Base-by-base conservation (phyloP, 2,329 filamentous ascomycete species). In the Botryotinia narcissicola region DNA sequence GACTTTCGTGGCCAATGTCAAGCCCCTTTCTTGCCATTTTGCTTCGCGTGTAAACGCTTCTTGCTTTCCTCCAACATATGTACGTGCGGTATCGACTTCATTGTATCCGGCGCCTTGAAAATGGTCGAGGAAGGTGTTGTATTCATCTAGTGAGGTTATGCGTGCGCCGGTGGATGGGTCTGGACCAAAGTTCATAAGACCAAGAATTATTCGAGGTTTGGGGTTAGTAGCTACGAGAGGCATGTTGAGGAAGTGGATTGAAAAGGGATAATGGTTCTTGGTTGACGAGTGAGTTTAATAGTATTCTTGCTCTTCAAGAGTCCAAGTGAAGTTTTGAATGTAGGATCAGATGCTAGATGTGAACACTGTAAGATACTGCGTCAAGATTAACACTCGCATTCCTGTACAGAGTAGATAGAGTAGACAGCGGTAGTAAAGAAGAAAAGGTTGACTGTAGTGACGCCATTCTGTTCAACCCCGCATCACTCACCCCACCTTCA, bases 161-260 rank as follows among this genome's bases (percentile, higher is more conserved):
- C 93, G 90, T 62, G 91, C 93, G 51, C 92, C 93, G 20, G 82
- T 80, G 57, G 80, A 78, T 74, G 86, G 86, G 73, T 89, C 87
- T 3, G 92, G 89, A 44, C 92, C 92, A 84, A 94, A 94, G 80
- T 92, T 95, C 94, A 97, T 96, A 72, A 94, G 87, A 76, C 94
- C 93, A 57, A 97, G 89, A 85, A 97, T 93, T 79, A 94, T 86
- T 73, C 78, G 74, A 76, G 91, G 87, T 77, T 89, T 91, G 72
- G 82, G 82, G 51, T 67, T 74, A 7, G 51, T 75, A 16, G 74
- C 69, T 51, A 79, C 54, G 32, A 81, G 77, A 77, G 78, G 77
- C 80, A 81, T 81, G 63, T 73, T 78, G 75, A 72, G 7, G 9
- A 35, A 6, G 42, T 8, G 18, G 10, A 8, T 35, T 57, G n/a